These are phyloP conservation scores for Tanacetum coccineum DNA, from an alignment of 129 eudicot genomes.

Conservation along the genomic window DNA sequence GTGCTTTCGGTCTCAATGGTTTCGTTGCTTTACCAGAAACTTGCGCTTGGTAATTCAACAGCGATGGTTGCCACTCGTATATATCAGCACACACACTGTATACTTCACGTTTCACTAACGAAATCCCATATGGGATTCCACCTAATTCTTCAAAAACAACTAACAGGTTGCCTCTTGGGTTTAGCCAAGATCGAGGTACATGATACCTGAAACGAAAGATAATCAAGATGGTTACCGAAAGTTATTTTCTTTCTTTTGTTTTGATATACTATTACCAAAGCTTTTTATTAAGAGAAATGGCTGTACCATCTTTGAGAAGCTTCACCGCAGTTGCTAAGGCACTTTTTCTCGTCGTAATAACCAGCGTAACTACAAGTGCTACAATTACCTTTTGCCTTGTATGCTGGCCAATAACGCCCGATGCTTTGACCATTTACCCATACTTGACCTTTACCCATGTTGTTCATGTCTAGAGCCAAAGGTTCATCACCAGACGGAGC, in stretches of 20 bases:
- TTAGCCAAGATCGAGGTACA: slow-evolving; percentile 89
- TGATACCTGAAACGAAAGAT: slow-evolving; percentile 69
- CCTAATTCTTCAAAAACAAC: slow-evolving; percentile 95
- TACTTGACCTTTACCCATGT: slow-evolving; percentile 96
- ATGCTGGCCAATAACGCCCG: slow-evolving; percentile 93
- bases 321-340: slow-evolving; percentile 78
- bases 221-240: not conserved
- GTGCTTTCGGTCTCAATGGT: slow-evolving; percentile 89
- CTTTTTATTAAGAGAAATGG: not conserved
- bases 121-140: slow-evolving; percentile 74
- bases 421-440: slow-evolving; percentile 96
- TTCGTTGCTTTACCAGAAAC: slow-evolving; percentile 60
- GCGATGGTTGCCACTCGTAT: slow-evolving; percentile 80
- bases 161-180: slow-evolving; percentile 74
- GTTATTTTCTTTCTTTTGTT: too few relatives aligned
- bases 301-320: slow-evolving; percentile 92
- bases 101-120: slow-evolving; percentile 69
- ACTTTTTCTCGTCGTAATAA: slow-evolving; percentile 77
- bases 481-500: slow-evolving; percentile 86
- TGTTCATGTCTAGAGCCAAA: slow-evolving; percentile 89
- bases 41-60: slow-evolving; percentile 61
- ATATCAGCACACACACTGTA: slow-evolving; percentile 87
- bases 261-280: not conserved
- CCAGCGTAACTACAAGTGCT: slow-evolving; percentile 81
- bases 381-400: slow-evolving; percentile 77